Conservation (phyloP, 2,329 filamentous ascomycete genomes). For the Dactylellina leptospora region DNA sequence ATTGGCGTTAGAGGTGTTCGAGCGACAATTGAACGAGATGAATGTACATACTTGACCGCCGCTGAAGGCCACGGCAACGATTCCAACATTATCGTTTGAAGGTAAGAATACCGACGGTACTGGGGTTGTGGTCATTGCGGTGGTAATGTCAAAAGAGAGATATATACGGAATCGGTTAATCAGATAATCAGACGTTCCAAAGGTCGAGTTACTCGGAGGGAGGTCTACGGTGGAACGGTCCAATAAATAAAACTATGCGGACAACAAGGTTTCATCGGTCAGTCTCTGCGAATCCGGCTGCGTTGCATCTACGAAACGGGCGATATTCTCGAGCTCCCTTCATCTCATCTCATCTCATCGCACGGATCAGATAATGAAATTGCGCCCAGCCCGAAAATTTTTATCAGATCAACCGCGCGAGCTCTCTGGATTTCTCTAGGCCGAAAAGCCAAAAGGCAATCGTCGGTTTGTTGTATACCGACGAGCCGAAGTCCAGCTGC, state of each 20-base stretch:
- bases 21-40: slow-evolving; percentile 47
- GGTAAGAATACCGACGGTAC: slow-evolving; percentile 79
- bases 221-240: too few species aligned
- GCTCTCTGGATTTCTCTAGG: not conserved
- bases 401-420: too few species aligned
- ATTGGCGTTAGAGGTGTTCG: slow-evolving; percentile 9
- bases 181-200: not conserved
- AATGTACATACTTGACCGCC: slow-evolving; percentile 81
- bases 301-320: slow-evolving; percentile 37
- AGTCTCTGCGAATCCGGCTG: not conserved
- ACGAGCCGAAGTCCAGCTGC: slow-evolving; percentile 35
- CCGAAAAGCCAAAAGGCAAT: slow-evolving; percentile 1
- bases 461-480: slow-evolving; percentile 12
- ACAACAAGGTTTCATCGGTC: slow-evolving; percentile 17
- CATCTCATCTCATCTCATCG: slow-evolving; percentile 6
- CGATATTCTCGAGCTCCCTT: not conserved
- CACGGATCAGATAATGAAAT: slow-evolving; percentile 39
- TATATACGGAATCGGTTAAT: not conserved
- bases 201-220: too few species aligned
- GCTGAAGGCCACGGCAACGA: slow-evolving; percentile 95
- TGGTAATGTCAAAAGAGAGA: not conserved
- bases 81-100: slow-evolving; percentile 79
- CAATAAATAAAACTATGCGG: too few species aligned
- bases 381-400: too few species aligned
- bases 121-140: slow-evolving; percentile 65